Conservation (phyloP, 768 basidiomycete species). For the Leccinellum luteum region DNA sequence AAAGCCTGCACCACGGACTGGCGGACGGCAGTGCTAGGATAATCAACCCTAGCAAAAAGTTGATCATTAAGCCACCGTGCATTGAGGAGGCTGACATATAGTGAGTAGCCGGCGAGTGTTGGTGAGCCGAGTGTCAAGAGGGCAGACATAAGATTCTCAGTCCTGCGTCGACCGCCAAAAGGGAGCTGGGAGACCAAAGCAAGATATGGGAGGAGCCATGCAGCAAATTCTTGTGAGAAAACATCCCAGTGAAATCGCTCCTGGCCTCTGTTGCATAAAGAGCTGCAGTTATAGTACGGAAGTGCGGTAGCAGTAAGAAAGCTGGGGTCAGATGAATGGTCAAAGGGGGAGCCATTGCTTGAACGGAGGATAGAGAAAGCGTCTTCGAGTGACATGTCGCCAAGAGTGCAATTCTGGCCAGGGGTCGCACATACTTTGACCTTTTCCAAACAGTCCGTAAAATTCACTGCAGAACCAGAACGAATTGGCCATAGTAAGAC, state of each 20-base stretch:
- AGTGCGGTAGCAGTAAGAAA: slow-evolving; percentile 8
- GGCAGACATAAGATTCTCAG: slow-evolving; percentile 44
- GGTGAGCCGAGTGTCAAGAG: slow-evolving; percentile 46
- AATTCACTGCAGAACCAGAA: background rate
- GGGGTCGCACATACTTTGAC: background rate
- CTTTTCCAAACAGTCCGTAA: background rate
- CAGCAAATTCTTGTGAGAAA: slow-evolving; percentile 36
- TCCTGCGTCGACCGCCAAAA: slow-evolving; percentile 39
- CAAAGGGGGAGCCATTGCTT: background rate
- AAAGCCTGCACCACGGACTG: slow-evolving; percentile 33
- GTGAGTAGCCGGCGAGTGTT: slow-evolving; percentile 43
- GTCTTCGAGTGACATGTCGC: background rate
- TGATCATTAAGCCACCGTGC: slow-evolving; percentile 39
- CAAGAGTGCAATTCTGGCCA: background rate
- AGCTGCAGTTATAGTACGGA: slow-evolving; percentile 1
- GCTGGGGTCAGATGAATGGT: background rate
- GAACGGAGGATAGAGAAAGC: background rate
- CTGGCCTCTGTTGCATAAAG: slow-evolving; percentile 6
- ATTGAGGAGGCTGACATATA: slow-evolving; percentile 43
- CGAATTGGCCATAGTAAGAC: background rate
- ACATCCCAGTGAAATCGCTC: slow-evolving; percentile 18
- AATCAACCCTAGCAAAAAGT: slow-evolving; percentile 28
- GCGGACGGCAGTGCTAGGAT: slow-evolving; percentile 17
- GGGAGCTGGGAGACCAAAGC: slow-evolving; percentile 50
- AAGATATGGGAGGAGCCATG: slow-evolving; percentile 50